Evolutionary conservation across 345 rosid species (phyloP).

Genomic region (Clarkia xantiana): DNA sequence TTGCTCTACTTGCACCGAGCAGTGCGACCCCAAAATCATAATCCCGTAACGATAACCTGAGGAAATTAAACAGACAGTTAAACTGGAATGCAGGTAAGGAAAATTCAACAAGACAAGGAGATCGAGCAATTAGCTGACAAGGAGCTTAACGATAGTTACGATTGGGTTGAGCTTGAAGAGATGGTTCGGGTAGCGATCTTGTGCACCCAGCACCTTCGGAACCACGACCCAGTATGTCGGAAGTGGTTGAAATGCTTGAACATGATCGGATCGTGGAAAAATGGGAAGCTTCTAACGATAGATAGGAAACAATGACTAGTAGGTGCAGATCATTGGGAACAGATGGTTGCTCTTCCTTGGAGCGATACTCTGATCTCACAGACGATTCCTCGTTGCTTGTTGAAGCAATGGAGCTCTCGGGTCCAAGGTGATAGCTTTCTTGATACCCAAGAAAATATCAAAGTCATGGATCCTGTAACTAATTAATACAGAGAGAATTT

Average conservation of each 20-base stretch:
- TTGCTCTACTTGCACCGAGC: constrained; percentile 73
- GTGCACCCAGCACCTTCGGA: constrained; percentile 17
- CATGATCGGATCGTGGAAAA: constrained; percentile 19
- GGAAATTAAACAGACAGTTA: background rate
- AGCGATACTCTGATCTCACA: constrained; percentile 10
- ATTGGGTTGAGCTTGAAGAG: constrained; percentile 14
- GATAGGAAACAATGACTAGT: constrained; percentile 2
- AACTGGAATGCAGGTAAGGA: constrained; percentile 11
- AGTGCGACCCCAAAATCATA: constrained; percentile 88
- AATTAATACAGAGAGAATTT: background rate
- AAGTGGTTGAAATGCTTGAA: constrained; percentile 21
- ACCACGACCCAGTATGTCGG: constrained; percentile 22
- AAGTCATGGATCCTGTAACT: too few species aligned
- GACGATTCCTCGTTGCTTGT: constrained; percentile 15
- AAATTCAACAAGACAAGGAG: constrained; percentile 13
- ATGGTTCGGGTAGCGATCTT: constrained; percentile 20
- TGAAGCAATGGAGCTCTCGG: constrained; percentile 20
- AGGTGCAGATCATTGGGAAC: constrained; percentile 5
- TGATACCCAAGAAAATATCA: background rate
- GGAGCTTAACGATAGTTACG: constrained; percentile 13
- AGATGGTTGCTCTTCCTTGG: constrained; percentile 9
- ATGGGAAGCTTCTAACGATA: constrained; percentile 18
- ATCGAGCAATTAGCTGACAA: constrained; percentile 15
- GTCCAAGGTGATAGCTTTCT: constrained; percentile 12
- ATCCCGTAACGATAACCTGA: too few species aligned